Conservation (phyloP, 768 basidiomycete species). For the Rhizopogon sp. region DNA sequence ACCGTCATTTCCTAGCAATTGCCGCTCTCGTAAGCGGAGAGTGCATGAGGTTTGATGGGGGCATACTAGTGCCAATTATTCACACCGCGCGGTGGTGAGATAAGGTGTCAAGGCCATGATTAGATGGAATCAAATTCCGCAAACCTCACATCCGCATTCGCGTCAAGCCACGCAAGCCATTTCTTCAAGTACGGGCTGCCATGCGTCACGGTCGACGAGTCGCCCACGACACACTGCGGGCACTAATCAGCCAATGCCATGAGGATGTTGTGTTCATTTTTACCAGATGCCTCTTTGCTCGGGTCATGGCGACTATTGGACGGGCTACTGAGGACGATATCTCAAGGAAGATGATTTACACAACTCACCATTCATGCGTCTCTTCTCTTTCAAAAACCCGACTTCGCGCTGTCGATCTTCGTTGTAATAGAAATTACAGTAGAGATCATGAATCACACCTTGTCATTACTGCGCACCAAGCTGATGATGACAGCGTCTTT, state of each 20-base stretch:
- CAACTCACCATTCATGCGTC: conserved; percentile 76
- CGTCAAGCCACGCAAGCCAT: conserved; percentile 91
- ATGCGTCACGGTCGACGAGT: conserved; percentile 85
- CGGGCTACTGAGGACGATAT: neutral
- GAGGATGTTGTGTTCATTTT: conserved; percentile 20
- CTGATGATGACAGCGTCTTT: conserved; percentile 92
- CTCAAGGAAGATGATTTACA: neutral
- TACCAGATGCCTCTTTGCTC: conserved; percentile 84
- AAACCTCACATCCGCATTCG: conserved; percentile 85
- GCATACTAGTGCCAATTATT: too few relatives aligned
- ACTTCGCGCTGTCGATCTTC: conserved; percentile 62
- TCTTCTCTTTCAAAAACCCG: conserved; percentile 90
- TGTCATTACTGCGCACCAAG: conserved; percentile 88
- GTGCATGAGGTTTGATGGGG: too few relatives aligned
- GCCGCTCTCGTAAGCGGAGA: too few relatives aligned
- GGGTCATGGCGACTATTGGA: conserved; percentile 80
- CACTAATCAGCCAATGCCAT: neutral
- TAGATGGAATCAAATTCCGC: conserved; percentile 55
- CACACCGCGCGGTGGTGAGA: neutral
- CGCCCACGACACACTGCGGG: conserved; percentile 82
- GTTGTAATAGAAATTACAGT: conserved; percentile 2
- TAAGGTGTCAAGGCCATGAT: neutral
- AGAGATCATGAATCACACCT: conserved; percentile 35
- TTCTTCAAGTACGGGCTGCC: conserved; percentile 80
- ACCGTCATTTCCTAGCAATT: too few relatives aligned